Percentiles rank a stretch among this genome's conserved stretches.
These are phyloP conservation scores for Bruguiera sexangula DNA, from an alignment of 345 rosid genomes.

Conservation along the genomic window DNA sequence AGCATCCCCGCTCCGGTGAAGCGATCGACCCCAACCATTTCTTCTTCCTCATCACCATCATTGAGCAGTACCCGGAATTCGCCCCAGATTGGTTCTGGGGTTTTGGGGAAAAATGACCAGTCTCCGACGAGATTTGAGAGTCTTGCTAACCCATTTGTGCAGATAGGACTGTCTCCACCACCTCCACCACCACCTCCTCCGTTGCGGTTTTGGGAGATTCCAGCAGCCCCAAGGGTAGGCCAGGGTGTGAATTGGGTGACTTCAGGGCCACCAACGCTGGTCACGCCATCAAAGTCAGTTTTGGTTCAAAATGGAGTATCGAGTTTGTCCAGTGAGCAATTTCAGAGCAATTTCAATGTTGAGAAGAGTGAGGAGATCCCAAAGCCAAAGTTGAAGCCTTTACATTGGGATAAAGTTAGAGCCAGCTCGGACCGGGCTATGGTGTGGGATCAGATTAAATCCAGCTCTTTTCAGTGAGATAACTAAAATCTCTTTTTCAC, in stretches of 20 bases:
- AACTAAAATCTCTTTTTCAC: not conserved
- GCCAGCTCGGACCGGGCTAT: constrained; percentile 85
- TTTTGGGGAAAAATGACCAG: constrained; percentile 17
- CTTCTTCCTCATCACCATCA: constrained; percentile 11
- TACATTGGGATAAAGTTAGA: constrained; percentile 98
- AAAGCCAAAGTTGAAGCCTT: constrained; percentile 79
- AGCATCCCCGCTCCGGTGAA: constrained; percentile 27
- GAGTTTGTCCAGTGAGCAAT: constrained; percentile 15
- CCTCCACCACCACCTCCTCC: constrained; percentile 87
- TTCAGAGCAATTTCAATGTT: constrained; percentile 19
- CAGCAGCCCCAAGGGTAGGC: constrained; percentile 15
- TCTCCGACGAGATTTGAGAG: constrained; percentile 19
- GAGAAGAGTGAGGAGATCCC: constrained; percentile 48
- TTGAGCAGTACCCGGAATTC: constrained; percentile 14
- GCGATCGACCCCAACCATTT: constrained; percentile 1
- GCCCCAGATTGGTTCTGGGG: constrained; percentile 12
- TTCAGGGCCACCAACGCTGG: constrained; percentile 38
- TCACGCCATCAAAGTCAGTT: constrained; percentile 39
- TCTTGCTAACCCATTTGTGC: constrained; percentile 17
- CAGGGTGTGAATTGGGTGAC: constrained; percentile 15
- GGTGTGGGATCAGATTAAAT: constrained; percentile 94
- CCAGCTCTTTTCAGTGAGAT: constrained; percentile 94
- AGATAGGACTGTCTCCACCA: constrained; percentile 65
- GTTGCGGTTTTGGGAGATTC: constrained; percentile 49
- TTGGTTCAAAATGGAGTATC: constrained; percentile 20